phyloP scores from a whole-genome alignment of 768 basidiomycete genomes.

The Tricholoma matsutake region DNA sequence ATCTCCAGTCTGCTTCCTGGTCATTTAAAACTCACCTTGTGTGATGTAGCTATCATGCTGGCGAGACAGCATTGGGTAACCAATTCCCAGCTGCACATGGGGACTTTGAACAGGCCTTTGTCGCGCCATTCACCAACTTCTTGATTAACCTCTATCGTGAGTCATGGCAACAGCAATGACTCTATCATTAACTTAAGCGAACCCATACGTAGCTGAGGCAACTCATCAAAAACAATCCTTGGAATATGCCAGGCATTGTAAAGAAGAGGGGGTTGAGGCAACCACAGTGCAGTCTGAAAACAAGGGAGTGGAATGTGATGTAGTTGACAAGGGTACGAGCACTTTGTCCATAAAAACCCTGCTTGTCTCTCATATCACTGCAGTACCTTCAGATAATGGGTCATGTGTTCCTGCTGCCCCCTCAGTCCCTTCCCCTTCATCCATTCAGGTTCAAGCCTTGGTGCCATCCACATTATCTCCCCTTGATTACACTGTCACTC shows the following conservation, averaged over 20 bases:
- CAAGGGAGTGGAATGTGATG: neutral
- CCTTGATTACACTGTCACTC: neutral
- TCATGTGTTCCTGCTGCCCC: neutral
- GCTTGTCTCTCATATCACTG: neutral
- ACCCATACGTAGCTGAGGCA: neutral
- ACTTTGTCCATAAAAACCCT: neutral
- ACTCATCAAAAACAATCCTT: constrained; percentile 1
- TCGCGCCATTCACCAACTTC: constrained; percentile 8
- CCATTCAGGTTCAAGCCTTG: neutral
- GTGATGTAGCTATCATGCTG: constrained; percentile 2
- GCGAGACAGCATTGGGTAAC: neutral
- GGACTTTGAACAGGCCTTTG: constrained; percentile 5
- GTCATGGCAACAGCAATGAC: neutral
- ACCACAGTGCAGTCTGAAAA: neutral
- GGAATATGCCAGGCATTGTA: neutral
- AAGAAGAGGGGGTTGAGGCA: neutral
- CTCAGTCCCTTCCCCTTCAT: neutral
- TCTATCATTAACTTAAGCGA: neutral
- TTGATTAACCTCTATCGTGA: constrained; percentile 4
- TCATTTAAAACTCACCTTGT: neutral
- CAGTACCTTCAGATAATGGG: neutral
- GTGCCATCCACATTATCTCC: neutral
- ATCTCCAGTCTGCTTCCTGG: neutral
- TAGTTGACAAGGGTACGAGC: neutral
- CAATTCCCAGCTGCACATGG: neutral